These are phyloP conservation scores for Millerozyma acaciae DNA, from an alignment of 805 yeast genomes.

Conservation along the genomic window DNA sequence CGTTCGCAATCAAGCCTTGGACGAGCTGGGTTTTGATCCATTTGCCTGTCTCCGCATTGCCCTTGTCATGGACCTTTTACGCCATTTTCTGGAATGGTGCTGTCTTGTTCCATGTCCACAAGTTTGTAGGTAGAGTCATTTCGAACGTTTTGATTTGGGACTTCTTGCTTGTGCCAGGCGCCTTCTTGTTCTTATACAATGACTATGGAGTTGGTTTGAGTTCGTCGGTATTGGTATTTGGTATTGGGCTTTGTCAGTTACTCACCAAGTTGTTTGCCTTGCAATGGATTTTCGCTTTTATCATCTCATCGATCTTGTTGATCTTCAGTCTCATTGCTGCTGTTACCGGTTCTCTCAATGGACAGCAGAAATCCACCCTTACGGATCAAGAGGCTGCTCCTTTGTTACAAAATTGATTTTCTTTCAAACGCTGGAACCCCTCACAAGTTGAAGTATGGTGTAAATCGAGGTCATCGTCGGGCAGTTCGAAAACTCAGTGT, in stretches of 20 bases:
- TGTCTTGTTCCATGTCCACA: conserved; percentile 59
- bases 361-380: conserved; percentile 8
- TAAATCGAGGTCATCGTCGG: too few species aligned
- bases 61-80: conserved; percentile 70
- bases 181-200: conserved; percentile 51
- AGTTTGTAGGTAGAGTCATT: conserved; percentile 57
- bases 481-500: too few species aligned
- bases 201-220: conserved; percentile 72
- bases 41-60: conserved; percentile 62
- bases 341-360: conserved; percentile 25
- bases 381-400: conserved; percentile 34
- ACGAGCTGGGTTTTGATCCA: conserved; percentile 57
- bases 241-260: conserved; percentile 68
- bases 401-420: conserved; percentile 19
- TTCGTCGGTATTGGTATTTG: conserved; percentile 55
- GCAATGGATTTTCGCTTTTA: conserved; percentile 82
- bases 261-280: conserved; percentile 66
- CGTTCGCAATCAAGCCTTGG: conserved; percentile 52
- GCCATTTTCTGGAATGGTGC: conserved; percentile 86
- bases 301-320: conserved; percentile 56
- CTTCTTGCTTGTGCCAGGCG: conserved; percentile 61
- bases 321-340: conserved; percentile 47
- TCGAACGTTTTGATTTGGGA: conserved; percentile 79
- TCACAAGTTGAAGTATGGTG: too few species aligned
- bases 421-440: not conserved